Conservation (phyloP, 306 rosid species). For the Corylus avellana region DNA sequence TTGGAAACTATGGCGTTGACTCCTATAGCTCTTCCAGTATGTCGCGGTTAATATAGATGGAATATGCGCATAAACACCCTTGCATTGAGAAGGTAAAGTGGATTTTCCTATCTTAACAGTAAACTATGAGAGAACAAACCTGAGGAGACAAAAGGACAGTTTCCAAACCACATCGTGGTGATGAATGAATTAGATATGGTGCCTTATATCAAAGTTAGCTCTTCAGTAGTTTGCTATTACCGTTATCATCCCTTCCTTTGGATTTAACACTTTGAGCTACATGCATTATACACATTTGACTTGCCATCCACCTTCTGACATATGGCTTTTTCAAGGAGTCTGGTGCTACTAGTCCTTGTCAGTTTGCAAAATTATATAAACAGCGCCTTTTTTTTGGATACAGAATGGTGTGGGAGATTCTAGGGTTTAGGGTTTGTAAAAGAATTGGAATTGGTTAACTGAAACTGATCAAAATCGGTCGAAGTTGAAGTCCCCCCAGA, state of each 20-base stretch:
- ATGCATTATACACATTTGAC: not conserved
- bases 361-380: not conserved
- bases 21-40: too few species aligned
- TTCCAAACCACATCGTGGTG: not conserved
- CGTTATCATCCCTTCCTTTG: not conserved
- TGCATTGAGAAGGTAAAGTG: too few species aligned
- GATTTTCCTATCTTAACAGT: too few species aligned
- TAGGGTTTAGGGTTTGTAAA: not conserved
- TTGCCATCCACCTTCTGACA: not conserved
- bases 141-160: too few species aligned
- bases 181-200: not conserved
- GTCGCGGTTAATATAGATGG: not conserved
- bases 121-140: too few species aligned
- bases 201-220: not conserved
- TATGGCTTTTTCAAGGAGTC: not conserved
- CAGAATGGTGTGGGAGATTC: not conserved
- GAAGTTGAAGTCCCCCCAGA: too few species aligned
- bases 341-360: not conserved
- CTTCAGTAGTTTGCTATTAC: not conserved
- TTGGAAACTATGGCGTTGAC: not conserved
- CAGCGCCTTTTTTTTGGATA: not conserved
- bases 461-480: too few species aligned
- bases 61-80: not conserved
- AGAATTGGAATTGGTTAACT: not conserved
- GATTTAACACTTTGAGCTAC: not conserved